Percentiles rank a stretch among this genome's conserved stretches.
Conservation (phyloP, 192 early-diverging fungal species). For the Rhizophagus clarus region DNA sequence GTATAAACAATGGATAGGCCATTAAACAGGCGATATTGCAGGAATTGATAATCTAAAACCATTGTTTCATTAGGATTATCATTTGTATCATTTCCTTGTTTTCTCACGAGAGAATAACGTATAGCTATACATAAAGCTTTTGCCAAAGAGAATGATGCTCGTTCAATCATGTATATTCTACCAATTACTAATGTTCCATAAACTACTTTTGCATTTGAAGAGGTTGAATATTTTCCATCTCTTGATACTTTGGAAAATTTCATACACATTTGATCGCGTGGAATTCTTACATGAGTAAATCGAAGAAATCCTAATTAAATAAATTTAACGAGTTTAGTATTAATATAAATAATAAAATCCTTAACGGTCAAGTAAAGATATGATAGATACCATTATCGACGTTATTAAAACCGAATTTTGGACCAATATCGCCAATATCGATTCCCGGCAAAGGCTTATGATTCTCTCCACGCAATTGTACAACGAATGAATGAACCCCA, state of each 20-base stretch:
- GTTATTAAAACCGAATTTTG: conserved; percentile 74
- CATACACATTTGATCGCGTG: conserved; percentile 85
- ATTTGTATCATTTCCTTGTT: conserved; percentile 63
- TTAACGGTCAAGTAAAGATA: too few relatives aligned
- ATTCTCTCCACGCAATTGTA: conserved; percentile 47
- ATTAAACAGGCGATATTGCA: conserved; percentile 80
- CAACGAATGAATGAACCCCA: conserved; percentile 59
- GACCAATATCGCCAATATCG: conserved; percentile 45
- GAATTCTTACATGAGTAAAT: conserved; percentile 81
- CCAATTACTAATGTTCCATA: conserved; percentile 77
- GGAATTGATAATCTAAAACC: conserved; percentile 83
- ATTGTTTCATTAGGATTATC: conserved; percentile 65
- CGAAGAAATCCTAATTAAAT: conserved; percentile 68
- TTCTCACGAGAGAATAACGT: conserved; percentile 81
- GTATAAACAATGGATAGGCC: conserved; percentile 81
- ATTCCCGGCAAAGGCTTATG: conserved; percentile 41
- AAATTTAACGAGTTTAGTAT: background rate
- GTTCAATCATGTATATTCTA: conserved; percentile 73
- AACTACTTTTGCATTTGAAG: conserved; percentile 73
- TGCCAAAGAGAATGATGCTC: conserved; percentile 46
- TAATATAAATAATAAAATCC: too few relatives aligned
- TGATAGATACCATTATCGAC: conserved; percentile 35
- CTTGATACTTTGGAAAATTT: conserved; percentile 78
- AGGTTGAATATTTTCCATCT: conserved; percentile 69
- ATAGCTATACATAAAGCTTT: conserved; percentile 81